A percentile compares a stretch with the other conserved stretches of the same genome.
Conservation (phyloP, 805 yeast genomes). For the Metschnikowia hibisci region DNA sequence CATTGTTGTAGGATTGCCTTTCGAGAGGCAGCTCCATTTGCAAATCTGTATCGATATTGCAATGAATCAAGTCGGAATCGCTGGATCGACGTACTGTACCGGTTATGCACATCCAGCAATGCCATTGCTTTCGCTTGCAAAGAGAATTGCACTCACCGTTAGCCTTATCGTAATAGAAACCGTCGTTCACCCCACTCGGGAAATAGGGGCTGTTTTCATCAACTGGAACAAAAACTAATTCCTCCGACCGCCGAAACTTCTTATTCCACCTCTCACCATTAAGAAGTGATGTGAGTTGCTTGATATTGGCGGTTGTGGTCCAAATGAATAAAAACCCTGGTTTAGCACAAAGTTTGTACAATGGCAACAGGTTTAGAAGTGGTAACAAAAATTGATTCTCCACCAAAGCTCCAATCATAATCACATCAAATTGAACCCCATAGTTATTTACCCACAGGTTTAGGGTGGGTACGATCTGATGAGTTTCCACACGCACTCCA, state of each 20-base stretch:
- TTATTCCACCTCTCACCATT: conserved; percentile 49
- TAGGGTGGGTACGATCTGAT: conserved; percentile 54
- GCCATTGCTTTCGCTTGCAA: conserved; percentile 82
- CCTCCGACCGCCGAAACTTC: conserved; percentile 85
- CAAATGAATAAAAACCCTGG: conserved; percentile 87
- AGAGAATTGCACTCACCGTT: conserved; percentile 28
- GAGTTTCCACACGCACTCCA: conserved; percentile 55
- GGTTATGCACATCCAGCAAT: conserved; percentile 96
- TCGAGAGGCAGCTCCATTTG: conserved; percentile 49
- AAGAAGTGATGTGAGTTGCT: conserved; percentile 54
- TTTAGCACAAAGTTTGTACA: conserved; percentile 68
- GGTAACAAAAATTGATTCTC: conserved; percentile 70
- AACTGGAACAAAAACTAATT: conserved; percentile 76
- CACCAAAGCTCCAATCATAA: conserved; percentile 84
- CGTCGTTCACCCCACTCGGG: conserved; percentile 47
- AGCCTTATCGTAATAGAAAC: conserved; percentile 12
- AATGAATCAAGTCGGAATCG: conserved; percentile 81
- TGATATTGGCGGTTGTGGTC: conserved; percentile 75
- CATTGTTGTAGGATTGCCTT: conserved; percentile 17
- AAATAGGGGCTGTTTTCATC: conserved; percentile 60
- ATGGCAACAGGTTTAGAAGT: conserved; percentile 59
- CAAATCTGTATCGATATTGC: conserved; percentile 88
- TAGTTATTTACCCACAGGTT: conserved; percentile 58
- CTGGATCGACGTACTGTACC: conserved; percentile 87
- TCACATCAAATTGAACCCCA: conserved; percentile 73